phyloP scores from a whole-genome alignment of 2,329 filamentous ascomycete genomes.

The Waltergamsia citrina region DNA sequence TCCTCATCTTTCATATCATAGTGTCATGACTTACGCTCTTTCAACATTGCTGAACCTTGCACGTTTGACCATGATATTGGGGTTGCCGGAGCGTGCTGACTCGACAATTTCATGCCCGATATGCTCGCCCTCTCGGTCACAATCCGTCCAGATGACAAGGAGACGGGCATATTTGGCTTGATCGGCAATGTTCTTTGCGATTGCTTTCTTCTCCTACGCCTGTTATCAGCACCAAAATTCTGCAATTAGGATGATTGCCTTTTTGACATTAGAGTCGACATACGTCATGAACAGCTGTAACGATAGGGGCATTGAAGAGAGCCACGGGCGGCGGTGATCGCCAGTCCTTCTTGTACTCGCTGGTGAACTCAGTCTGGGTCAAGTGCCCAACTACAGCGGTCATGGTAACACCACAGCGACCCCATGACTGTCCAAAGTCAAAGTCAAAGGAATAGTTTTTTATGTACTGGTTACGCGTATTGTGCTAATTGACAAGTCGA shows the following conservation, averaged over 20 bases:
- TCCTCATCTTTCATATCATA: not conserved
- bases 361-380: slow-evolving; percentile 67
- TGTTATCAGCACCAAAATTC: not conserved
- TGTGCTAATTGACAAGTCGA: slow-evolving; percentile 36
- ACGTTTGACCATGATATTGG: slow-evolving; percentile 67
- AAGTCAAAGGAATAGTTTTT: slow-evolving; percentile 95
- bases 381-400: slow-evolving; percentile 89
- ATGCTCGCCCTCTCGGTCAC: slow-evolving; percentile 93
- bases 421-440: slow-evolving; percentile 74
- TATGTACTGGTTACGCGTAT: slow-evolving; percentile 65
- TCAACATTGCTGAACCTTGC: slow-evolving; percentile 96
- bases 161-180: slow-evolving; percentile 65
- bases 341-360: slow-evolving; percentile 71
- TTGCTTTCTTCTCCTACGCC: slow-evolving; percentile 61
- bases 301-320: slow-evolving; percentile 74
- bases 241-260: not conserved
- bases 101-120: slow-evolving; percentile 87
- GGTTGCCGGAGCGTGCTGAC: slow-evolving; percentile 67
- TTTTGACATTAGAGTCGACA: not conserved
- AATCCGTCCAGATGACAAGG: slow-evolving; percentile 97
- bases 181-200: slow-evolving; percentile 76
- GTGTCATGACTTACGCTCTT: slow-evolving; percentile 52
- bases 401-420: slow-evolving; percentile 79
- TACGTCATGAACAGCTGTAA: slow-evolving; percentile 58
- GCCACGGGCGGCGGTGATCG: slow-evolving; percentile 65